phyloP scores from a whole-genome alignment of 2,329 filamentous ascomycete genomes.

The Aspergillus tubingensis region DNA sequence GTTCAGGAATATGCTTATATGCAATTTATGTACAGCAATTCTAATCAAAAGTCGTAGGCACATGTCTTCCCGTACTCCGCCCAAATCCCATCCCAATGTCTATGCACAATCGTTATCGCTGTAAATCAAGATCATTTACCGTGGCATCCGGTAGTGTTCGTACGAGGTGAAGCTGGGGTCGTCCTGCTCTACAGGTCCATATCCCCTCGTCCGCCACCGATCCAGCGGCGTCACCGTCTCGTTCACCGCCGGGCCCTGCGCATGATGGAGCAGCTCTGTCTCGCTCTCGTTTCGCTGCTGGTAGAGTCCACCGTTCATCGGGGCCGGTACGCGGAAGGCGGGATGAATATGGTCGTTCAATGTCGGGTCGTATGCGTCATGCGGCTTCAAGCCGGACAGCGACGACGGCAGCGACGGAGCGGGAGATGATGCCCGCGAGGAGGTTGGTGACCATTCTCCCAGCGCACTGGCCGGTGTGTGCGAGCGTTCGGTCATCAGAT shows the following conservation, averaged over 20 bases:
- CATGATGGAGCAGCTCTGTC: slow-evolving; percentile 38
- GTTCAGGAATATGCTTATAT: not conserved
- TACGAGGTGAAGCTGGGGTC: slow-evolving; percentile 37
- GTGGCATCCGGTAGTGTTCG: slow-evolving; percentile 33
- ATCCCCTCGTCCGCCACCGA: slow-evolving; percentile 40
- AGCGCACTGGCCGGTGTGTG: slow-evolving; percentile 44
- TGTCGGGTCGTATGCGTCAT: slow-evolving; percentile 29
- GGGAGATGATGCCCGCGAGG: slow-evolving; percentile 45
- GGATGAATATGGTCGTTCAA: slow-evolving; percentile 35
- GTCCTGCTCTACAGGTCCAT: slow-evolving; percentile 42
- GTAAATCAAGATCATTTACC: slow-evolving; percentile 16
- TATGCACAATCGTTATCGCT: slow-evolving; percentile 3
- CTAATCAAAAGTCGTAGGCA: slow-evolving; percentile 7
- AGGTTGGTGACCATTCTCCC: slow-evolving; percentile 41
- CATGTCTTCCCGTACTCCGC: slow-evolving; percentile 4
- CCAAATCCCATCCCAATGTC: slow-evolving; percentile 6
- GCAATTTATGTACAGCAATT: slow-evolving; percentile 4
- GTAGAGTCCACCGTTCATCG: slow-evolving; percentile 32
- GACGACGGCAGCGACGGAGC: slow-evolving; percentile 39
- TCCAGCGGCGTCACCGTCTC: slow-evolving; percentile 28
- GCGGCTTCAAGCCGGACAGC: slow-evolving; percentile 26
- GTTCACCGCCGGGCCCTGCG: slow-evolving; percentile 33
- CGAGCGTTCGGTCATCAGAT: slow-evolving; percentile 48
- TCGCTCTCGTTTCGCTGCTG: slow-evolving; percentile 43
- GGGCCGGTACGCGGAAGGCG: slow-evolving; percentile 38